phyloP scores from a whole-genome alignment of 805 yeast species.

The Candida krabiensis region DNA sequence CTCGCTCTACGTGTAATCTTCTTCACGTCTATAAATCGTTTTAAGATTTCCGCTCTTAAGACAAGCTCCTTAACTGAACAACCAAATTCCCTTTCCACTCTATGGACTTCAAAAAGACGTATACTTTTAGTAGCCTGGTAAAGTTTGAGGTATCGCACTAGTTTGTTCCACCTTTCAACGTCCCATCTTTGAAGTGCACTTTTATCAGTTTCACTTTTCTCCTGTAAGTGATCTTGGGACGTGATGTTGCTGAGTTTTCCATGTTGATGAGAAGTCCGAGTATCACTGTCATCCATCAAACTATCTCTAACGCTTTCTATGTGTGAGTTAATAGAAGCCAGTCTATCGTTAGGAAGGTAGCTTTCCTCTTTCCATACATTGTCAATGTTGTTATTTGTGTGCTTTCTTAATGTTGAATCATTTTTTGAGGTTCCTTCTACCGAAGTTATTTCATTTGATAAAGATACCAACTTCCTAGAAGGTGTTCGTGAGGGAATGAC shows the following conservation, averaged over 20 bases:
- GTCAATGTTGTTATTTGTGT: too few species aligned
- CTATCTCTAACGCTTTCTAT: not conserved
- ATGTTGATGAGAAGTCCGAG: not conserved
- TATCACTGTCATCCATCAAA: not conserved
- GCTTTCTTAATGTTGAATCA: too few species aligned
- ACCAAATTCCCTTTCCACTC: constrained; percentile 19
- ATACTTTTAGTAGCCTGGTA: constrained; percentile 20
- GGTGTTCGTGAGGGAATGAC: not conserved
- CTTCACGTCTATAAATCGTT: constrained; percentile 20
- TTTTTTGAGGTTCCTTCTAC: not conserved
- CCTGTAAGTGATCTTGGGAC: not conserved
- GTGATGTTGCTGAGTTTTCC: not conserved
- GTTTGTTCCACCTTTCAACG: constrained; percentile 22
- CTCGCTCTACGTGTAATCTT: constrained; percentile 14
- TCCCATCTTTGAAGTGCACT: constrained; percentile 21
- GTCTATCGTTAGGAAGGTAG: not conserved
- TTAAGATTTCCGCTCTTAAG: constrained; percentile 20
- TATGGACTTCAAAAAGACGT: constrained; percentile 10
- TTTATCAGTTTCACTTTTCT: not conserved
- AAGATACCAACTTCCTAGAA: not conserved
- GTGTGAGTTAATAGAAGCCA: too few species aligned
- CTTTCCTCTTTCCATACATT: not conserved
- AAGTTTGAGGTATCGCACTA: constrained; percentile 20
- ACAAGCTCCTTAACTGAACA: constrained; percentile 26
- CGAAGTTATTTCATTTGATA: not conserved